Percentiles rank a stretch among this genome's conserved stretches.
These are phyloP conservation scores for Bidens hawaiensis DNA, from an alignment of 140 eudicot genomes.

Conservation along the genomic window DNA sequence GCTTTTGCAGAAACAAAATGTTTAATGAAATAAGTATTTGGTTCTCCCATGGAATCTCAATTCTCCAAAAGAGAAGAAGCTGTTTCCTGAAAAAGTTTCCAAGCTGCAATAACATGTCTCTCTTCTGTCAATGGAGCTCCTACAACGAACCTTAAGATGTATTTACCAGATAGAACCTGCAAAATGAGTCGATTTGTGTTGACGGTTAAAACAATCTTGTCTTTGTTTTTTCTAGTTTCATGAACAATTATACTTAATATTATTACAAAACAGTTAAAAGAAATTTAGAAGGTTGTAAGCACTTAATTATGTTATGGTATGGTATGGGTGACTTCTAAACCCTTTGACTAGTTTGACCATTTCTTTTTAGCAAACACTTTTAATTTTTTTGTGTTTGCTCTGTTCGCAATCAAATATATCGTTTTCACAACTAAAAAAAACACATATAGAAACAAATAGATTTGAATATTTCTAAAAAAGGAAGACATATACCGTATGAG, in stretches of 20 bases:
- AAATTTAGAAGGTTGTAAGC: not conserved
- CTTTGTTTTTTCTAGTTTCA: too few relatives aligned
- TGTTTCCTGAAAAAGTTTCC: conserved; percentile 74
- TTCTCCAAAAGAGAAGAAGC: conserved; percentile 41
- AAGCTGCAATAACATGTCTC: conserved; percentile 67
- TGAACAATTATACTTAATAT: not conserved
- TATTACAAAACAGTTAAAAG: not conserved
- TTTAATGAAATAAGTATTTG: conserved; percentile 8
- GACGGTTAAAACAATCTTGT: not conserved
- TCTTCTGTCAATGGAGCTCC: conserved; percentile 98
- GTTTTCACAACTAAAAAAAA: not conserved
- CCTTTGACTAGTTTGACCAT: not conserved
- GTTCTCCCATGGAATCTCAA: conserved; percentile 6
- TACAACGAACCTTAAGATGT: conserved; percentile 64
- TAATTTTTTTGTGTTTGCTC: not conserved
- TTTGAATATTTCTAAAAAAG: not conserved
- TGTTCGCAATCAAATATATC: not conserved
- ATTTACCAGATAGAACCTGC: conserved; percentile 71
- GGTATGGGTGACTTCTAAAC: not conserved
- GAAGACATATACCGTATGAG: conserved; percentile 71
- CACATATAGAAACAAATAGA: not conserved
- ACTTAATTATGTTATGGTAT: not conserved
- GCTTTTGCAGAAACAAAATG: conserved; percentile 6
- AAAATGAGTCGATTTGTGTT: not conserved
- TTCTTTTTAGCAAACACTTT: not conserved